Evolutionary conservation across 495 filamentous ascomycete species (phyloP), one percentile per base, ranked within the genome.

Genomic region (Lichenothelia convexa): DNA sequence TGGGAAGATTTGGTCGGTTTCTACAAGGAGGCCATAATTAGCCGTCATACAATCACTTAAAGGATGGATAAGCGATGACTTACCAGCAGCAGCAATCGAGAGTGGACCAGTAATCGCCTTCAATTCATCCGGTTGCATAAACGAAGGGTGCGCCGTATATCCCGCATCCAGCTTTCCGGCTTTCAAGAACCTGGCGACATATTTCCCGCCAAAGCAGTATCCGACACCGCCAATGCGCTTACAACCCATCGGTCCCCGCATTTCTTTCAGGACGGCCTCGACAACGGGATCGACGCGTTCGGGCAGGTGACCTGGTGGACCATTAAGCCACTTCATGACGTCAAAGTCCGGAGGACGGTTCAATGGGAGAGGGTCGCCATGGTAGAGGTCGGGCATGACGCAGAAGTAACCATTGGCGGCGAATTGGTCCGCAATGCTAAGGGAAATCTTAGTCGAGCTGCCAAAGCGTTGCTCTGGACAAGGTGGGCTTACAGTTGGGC

Each of bases 371-470:
- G 71, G 45, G 46, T 91, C 78, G 34, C 79, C 81, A 29, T 75
- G 65, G 64, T 87, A 81, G 40, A 78, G 58, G 53, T 93, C 84
- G 39, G 80, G 68, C 45, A 92, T 61, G 17, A 86, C 54, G 30
- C 72, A 73, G 16, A 79, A 64, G 56, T 85, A 93, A 30, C 83
- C 84, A 49, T 80, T 78, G 47, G 70, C 73, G 39, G 84, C 84
- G 42, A 68, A 82, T 52, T 82, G 76, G 60, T 91, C 83, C 40
- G 81, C 82, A 39, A 86, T 62, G 21, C 63, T 68, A 34, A 26
- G 32, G 12, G 19, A 29, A 21, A 15, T 12, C 12, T 21, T 21
- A 60, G 34, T 12, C 12, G 18, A 22, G n/a, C 21, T 15, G 5
- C n/a, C 9, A 34, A 6, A 34, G 27, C n/a, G 19, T 26, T 12